A percentile compares a stretch with the other conserved stretches of the same genome.
Conservation (phyloP, 2,329 filamentous ascomycete genomes). For the Septoria linicola region DNA sequence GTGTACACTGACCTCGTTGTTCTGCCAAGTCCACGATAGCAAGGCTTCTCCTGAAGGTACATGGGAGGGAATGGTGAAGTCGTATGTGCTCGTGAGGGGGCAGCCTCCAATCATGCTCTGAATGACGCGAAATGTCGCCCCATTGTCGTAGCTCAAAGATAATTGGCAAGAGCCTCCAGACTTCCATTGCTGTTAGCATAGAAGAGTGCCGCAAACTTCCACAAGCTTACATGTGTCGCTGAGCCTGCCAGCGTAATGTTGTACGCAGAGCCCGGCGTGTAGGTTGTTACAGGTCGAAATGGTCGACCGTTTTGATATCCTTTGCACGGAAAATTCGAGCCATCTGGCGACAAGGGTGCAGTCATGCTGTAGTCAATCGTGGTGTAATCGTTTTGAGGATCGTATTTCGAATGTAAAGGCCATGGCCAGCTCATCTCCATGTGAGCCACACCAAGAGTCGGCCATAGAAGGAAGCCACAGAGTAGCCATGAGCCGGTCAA, state of each 20-base stretch:
- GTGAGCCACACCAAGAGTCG: slow-evolving; percentile 40
- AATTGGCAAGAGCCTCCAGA: slow-evolving; percentile 75
- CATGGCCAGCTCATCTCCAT: slow-evolving; percentile 59
- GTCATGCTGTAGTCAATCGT: slow-evolving; percentile 70
- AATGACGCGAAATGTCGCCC: slow-evolving; percentile 67
- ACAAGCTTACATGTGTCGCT: slow-evolving; percentile 34
- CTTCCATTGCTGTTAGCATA: slow-evolving; percentile 16
- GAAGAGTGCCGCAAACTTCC: too few species aligned
- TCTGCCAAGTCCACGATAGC: slow-evolving; percentile 65
- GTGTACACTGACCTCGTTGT: slow-evolving; percentile 26
- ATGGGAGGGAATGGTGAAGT: slow-evolving; percentile 66
- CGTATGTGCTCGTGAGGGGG: slow-evolving; percentile 54
- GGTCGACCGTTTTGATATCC: slow-evolving; percentile 56
- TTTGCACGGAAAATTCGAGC: slow-evolving; percentile 75
- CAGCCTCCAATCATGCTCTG: slow-evolving; percentile 62
- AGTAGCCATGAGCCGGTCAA: background rate
- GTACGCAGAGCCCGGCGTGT: slow-evolving; percentile 61
- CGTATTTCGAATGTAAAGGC: slow-evolving; percentile 53
- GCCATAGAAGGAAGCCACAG: slow-evolving; percentile 18
- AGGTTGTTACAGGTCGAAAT: slow-evolving; percentile 59
- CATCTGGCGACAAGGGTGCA: slow-evolving; percentile 59
- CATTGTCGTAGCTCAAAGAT: slow-evolving; percentile 70
- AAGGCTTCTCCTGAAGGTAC: slow-evolving; percentile 62
- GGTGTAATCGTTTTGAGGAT: slow-evolving; percentile 46
- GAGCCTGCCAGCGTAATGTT: slow-evolving; percentile 64